These are phyloP conservation scores for Leccinum huronense DNA, from an alignment of 1,284 basidiomycete genomes.

Conservation along the genomic window DNA sequence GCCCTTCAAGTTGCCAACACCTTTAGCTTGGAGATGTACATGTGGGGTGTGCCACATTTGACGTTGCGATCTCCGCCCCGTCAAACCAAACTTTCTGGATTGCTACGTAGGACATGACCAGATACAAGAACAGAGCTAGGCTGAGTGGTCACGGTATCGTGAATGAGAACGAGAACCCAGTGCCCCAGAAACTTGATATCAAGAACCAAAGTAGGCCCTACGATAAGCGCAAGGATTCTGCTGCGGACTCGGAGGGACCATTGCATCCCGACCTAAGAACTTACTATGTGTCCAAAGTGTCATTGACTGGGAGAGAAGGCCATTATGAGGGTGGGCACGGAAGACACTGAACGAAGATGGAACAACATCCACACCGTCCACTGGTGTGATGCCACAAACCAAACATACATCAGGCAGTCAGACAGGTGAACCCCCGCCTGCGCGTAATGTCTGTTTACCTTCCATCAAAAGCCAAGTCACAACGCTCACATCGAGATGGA, in stretches of 20 bases:
- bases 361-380: slow-evolving; percentile 24
- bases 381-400: slow-evolving; percentile 20
- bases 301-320: slow-evolving; percentile 32
- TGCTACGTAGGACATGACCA: slow-evolving; percentile 7
- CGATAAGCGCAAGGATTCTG: slow-evolving; percentile 33
- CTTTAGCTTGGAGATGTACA: no score
- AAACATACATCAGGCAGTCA: slow-evolving; percentile 16
- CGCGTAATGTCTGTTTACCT: slow-evolving; percentile 39
- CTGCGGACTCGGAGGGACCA: slow-evolving; percentile 26
- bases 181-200: slow-evolving; percentile 24
- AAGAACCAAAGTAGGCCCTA: slow-evolving; percentile 25
- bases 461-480: slow-evolving; percentile 36
- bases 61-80: no score
- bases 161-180: slow-evolving; percentile 35
- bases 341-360: slow-evolving; percentile 37
- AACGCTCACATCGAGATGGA: slow-evolving; percentile 32
- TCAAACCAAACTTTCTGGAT: slow-evolving; percentile 14
- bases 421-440: slow-evolving; percentile 36
- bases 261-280: slow-evolving; percentile 29
- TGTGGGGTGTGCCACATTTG: no score
- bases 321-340: slow-evolving; percentile 29
- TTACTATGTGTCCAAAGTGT: slow-evolving; percentile 24
- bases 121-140: slow-evolving; percentile 29
- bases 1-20: no score
- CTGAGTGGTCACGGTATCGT: slow-evolving; percentile 25